phyloP scores from a whole-genome alignment of 1,139 yeast species.

The Candida labiduridarum region DNA sequence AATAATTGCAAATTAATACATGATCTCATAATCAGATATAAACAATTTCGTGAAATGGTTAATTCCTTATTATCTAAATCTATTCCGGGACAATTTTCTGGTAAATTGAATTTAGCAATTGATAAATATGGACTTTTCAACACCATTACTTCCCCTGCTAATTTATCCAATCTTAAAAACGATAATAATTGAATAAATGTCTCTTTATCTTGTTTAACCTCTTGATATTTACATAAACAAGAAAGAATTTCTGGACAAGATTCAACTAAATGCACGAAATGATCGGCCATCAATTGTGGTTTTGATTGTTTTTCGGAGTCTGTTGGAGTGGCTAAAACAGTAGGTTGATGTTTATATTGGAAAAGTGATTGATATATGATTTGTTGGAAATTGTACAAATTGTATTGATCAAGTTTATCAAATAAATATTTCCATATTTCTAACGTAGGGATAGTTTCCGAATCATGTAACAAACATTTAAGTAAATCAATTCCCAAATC shows the following conservation, averaged over 20 bases:
- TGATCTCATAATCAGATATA: slow-evolving; percentile 32
- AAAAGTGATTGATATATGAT: slow-evolving; percentile 30
- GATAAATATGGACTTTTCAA: slow-evolving; percentile 23
- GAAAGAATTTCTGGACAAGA: slow-evolving; percentile 31
- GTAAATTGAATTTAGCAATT: slow-evolving; percentile 28
- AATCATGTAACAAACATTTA: slow-evolving; percentile 20
- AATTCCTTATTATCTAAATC: slow-evolving; percentile 15
- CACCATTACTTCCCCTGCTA: slow-evolving; percentile 21
- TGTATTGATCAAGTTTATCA: slow-evolving; percentile 25
- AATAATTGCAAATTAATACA: slow-evolving; percentile 31
- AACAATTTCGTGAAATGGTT: slow-evolving; percentile 11
- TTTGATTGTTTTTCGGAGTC: neutral
- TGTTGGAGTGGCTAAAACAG: slow-evolving; percentile 21
- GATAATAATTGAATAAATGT: slow-evolving; percentile 30
- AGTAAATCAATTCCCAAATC: slow-evolving; percentile 24
- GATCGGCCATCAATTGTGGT: slow-evolving; percentile 20
- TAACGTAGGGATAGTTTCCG: slow-evolving; percentile 26
- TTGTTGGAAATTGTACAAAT: slow-evolving; percentile 29
- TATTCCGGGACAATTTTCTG: slow-evolving; percentile 11
- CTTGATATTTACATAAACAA: slow-evolving; percentile 30
- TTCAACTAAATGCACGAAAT: slow-evolving; percentile 25
- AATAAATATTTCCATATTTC: slow-evolving; percentile 28
- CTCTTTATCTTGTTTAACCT: slow-evolving; percentile 20
- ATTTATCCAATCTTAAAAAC: slow-evolving; percentile 32
- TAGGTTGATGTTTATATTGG: slow-evolving; percentile 22